phyloP scores from a whole-genome alignment of 2,329 filamentous ascomycete genomes.

The Colletotrichum lindemuthianum region DNA sequence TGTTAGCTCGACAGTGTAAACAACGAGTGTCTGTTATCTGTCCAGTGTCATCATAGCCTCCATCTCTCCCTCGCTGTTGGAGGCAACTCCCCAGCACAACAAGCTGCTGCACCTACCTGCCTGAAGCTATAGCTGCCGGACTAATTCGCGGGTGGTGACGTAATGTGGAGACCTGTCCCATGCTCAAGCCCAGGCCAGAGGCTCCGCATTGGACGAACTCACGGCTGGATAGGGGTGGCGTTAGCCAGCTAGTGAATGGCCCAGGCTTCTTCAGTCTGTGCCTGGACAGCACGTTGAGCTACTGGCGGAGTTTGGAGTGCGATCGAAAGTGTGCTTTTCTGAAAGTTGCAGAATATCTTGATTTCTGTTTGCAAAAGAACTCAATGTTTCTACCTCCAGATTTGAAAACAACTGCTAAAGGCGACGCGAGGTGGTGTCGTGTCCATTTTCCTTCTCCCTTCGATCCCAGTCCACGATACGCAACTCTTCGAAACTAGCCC shows the following conservation, averaged over 20 bases:
- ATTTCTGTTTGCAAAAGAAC: too few species aligned
- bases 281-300: background rate
- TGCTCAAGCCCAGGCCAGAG: slow-evolving; percentile 20
- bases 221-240: background rate
- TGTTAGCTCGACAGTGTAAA: background rate
- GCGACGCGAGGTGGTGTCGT: too few species aligned
- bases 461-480: background rate
- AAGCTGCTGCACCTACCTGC: slow-evolving; percentile 6
- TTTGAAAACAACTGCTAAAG: too few species aligned
- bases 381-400: too few species aligned
- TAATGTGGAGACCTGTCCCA: slow-evolving; percentile 26
- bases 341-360: too few species aligned
- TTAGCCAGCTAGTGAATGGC: background rate
- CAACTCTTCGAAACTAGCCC: background rate
- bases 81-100: background rate
- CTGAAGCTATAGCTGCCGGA: slow-evolving; percentile 23
- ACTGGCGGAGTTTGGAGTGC: too few species aligned
- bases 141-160: slow-evolving; percentile 14
- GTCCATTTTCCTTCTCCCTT: background rate
- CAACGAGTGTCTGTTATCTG: too few species aligned
- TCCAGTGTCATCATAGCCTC: too few species aligned
- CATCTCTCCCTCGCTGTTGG: too few species aligned
- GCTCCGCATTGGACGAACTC: slow-evolving; percentile 29
- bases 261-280: slow-evolving; percentile 21
- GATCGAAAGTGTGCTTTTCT: too few species aligned